These are phyloP conservation scores for Sphaerulina populicola DNA, from an alignment of 2,329 filamentous ascomycete species.

Conservation along the genomic window DNA sequence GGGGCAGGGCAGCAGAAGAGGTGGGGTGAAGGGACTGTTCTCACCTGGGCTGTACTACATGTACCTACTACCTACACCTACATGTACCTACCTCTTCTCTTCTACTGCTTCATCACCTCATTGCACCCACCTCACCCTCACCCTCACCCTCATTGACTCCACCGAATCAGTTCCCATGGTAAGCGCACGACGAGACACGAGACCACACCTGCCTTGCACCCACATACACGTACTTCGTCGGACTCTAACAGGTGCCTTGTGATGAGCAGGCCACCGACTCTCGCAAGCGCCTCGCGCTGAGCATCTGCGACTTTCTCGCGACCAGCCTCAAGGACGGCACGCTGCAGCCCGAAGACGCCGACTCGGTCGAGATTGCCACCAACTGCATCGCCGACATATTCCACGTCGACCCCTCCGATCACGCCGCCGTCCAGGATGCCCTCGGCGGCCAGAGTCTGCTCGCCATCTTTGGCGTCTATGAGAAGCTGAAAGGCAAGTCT, in stretches of 20 bases:
- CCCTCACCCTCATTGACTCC: too few relatives aligned
- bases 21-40: too few relatives aligned
- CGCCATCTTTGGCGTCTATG: conserved; percentile 90
- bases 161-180: too few relatives aligned
- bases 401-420: conserved; percentile 79
- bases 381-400: conserved; percentile 94
- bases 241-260: too few relatives aligned
- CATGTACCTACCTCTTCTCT: background rate
- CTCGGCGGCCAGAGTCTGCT: conserved; percentile 80
- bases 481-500: conserved; percentile 73
- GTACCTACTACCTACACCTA: too few relatives aligned
- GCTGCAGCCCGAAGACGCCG: conserved; percentile 75
- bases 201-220: too few relatives aligned
- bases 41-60: too few relatives aligned
- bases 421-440: conserved; percentile 63
- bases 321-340: conserved; percentile 81
- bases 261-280: conserved; percentile 38
- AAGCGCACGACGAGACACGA: too few relatives aligned
- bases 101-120: background rate
- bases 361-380: conserved; percentile 86
- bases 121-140: too few relatives aligned
- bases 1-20: background rate
- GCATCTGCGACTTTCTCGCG: conserved; percentile 90
- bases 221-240: too few relatives aligned
- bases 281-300: conserved; percentile 85